Base-by-base conservation (phyloP, 371 early-diverging fungal species). In the Cokeromyces recurvatus region DNA sequence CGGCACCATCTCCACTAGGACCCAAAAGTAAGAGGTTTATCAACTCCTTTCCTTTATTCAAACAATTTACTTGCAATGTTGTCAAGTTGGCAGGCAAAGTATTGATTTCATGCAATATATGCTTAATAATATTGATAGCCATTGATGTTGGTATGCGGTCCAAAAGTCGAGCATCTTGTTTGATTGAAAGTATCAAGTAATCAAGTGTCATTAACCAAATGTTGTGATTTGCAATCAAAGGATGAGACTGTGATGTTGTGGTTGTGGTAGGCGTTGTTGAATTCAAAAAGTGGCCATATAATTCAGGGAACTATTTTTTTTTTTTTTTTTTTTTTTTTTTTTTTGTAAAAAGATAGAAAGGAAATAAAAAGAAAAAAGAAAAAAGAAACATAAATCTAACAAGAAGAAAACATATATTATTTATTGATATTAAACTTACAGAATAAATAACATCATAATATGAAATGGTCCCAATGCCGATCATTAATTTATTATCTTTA, bases 91-190 rank as follows among this genome's bases (percentile, higher is more conserved):
- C 44, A 8, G 75, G 72, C 15, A 75, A 38, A 3, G 67, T 63
- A 29, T 75, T 75, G 36, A 75, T 75, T 39, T 75, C 71, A 36
- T 64, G 53, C 20, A 71, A 35, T 5, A 75, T 48, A 35, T 75
- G 75, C 20, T 75, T 75, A 15, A 75, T 71, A 10, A 75, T 67
- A 32, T 75, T 69, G 43, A 75, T 66, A 4, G 71, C 75, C 54
- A 68, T 65, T 0, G 53, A 14, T 3, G 75, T 68, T 3, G 68
- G 69, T 46, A 71, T 65, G 16, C 57, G 51, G 19, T 74, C 75
- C 14, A 71, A 34, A 6, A 68, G 22, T n/a, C 62, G 62, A 36
- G 45, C 58, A 24, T 74, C 74, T 46, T 74, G 74, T 1, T 51
- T 36, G 12, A 70, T 59, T n/a, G 70, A 67, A 0, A 38, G 44